Percentiles rank a stretch among this genome's conserved stretches.
Conservation (phyloP, 768 basidiomycete genomes). For the Naematelia aurantialba region DNA sequence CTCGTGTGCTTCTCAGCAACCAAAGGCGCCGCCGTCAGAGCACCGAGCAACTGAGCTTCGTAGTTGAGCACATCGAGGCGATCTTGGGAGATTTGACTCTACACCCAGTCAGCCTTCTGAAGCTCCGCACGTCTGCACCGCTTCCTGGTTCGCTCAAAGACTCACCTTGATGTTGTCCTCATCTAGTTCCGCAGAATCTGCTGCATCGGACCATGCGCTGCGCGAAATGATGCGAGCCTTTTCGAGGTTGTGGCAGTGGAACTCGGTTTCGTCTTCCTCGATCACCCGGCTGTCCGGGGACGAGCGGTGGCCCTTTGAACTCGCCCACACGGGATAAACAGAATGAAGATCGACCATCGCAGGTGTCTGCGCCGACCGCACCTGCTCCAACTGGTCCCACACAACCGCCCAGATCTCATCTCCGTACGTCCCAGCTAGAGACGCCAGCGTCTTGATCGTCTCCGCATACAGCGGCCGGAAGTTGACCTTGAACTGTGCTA, state of each 20-base stretch:
- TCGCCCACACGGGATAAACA: constrained; percentile 27
- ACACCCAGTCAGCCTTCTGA: not conserved
- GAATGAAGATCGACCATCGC: constrained; percentile 24
- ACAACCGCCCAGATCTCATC: constrained; percentile 69
- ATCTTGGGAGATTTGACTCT: constrained; percentile 52
- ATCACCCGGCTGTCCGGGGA: constrained; percentile 7
- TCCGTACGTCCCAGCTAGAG: constrained; percentile 58
- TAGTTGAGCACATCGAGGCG: constrained; percentile 73
- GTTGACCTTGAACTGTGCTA: constrained; percentile 87
- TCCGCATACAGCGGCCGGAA: constrained; percentile 85
- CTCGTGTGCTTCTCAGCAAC: constrained; percentile 84
- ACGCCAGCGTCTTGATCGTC: constrained; percentile 64
- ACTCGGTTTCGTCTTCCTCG: constrained; percentile 44
- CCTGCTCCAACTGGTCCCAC: constrained; percentile 60
- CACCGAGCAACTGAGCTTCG: constrained; percentile 71
- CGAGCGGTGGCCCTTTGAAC: not conserved
- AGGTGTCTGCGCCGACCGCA: constrained; percentile 19
- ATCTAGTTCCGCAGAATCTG: constrained; percentile 35
- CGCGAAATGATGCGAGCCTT: constrained; percentile 17
- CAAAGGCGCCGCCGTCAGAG: constrained; percentile 65
- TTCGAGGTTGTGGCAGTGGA: constrained; percentile 45
- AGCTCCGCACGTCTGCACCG: no score
- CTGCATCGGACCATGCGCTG: constrained; percentile 19
- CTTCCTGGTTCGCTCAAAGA: no score
- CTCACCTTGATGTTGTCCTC: constrained; percentile 56